Conservation (phyloP, 2,329 filamentous ascomycete genomes). For the Pestalotiopsis sp. region DNA sequence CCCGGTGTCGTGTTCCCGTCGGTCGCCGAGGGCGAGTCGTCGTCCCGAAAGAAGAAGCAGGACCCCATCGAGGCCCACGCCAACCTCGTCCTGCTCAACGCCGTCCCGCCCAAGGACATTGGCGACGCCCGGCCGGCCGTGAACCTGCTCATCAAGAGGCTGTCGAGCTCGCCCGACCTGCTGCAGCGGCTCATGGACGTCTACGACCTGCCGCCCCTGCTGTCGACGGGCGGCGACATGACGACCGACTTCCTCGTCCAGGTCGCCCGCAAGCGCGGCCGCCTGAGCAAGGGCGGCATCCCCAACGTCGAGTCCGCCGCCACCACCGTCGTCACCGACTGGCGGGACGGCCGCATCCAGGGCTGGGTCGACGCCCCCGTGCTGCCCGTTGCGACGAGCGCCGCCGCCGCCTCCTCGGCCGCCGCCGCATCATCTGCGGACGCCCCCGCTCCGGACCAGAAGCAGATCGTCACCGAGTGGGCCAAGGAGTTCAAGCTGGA, state of each 20-base stretch:
- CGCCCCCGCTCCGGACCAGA: slow-evolving; percentile 56
- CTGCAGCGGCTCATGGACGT: slow-evolving; percentile 79
- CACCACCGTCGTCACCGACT: slow-evolving; percentile 93
- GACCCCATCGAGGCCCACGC: slow-evolving; percentile 75
- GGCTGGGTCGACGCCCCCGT: slow-evolving; percentile 84
- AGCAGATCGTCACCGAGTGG: slow-evolving; percentile 78
- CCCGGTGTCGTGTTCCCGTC: slow-evolving; percentile 94
- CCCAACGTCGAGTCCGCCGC: slow-evolving; percentile 88
- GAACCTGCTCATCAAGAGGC: slow-evolving; percentile 77
- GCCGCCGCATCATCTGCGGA: slow-evolving; percentile 31
- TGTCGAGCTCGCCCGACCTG: slow-evolving; percentile 73
- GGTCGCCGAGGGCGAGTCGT: slow-evolving; percentile 34
- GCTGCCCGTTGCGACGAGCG: slow-evolving; percentile 53
- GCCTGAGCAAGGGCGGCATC: slow-evolving; percentile 85
- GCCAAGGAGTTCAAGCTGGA: slow-evolving; percentile 94
- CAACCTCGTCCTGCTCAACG: slow-evolving; percentile 84
- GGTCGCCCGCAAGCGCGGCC: slow-evolving; percentile 89
- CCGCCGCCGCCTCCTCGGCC: slow-evolving; percentile 25
- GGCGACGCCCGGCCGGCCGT: slow-evolving; percentile 90
- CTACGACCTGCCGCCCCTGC: slow-evolving; percentile 82
- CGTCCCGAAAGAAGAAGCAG: slow-evolving; percentile 39
- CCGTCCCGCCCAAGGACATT: slow-evolving; percentile 91
- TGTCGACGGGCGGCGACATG: slow-evolving; percentile 72
- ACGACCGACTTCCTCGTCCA: slow-evolving; percentile 93
- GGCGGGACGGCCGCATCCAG: slow-evolving; percentile 92